phyloP scores from a whole-genome alignment of 371 early-diverging fungal genomes.

The Syncephalastrum racemosum region DNA sequence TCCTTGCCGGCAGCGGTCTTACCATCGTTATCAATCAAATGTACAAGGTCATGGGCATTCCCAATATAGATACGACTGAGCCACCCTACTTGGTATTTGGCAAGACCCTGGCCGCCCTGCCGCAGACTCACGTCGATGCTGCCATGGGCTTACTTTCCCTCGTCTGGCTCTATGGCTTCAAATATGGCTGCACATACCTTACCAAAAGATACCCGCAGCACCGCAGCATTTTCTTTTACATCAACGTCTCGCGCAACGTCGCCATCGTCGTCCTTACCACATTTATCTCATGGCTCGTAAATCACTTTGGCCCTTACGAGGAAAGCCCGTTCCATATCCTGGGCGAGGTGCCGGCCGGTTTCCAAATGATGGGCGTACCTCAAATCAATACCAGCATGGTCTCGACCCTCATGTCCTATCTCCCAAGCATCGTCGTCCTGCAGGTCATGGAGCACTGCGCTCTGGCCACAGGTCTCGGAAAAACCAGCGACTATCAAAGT shows the following conservation, averaged over 20 bases:
- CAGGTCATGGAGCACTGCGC: slow-evolving; percentile 87
- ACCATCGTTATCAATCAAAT: slow-evolving; percentile 81
- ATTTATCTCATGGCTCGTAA: slow-evolving; percentile 66
- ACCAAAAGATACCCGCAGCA: slow-evolving; percentile 35
- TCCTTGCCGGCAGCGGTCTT: slow-evolving; percentile 74
- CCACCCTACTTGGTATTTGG: slow-evolving; percentile 60
- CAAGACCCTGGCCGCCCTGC: slow-evolving; percentile 49
- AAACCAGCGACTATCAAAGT: slow-evolving; percentile 53
- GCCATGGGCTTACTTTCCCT: slow-evolving; percentile 61
- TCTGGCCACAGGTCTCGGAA: slow-evolving; percentile 78
- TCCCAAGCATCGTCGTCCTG: slow-evolving; percentile 72
- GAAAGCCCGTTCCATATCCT: slow-evolving; percentile 58
- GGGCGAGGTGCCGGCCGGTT: slow-evolving; percentile 71
- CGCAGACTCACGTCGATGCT: slow-evolving; percentile 53
- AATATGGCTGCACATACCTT: slow-evolving; percentile 37
- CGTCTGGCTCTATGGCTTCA: slow-evolving; percentile 43
- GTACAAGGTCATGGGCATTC: slow-evolving; percentile 72
- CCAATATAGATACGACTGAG: slow-evolving; percentile 61
- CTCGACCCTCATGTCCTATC: slow-evolving; percentile 43
- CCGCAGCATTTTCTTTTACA: slow-evolving; percentile 39
- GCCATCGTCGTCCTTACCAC: slow-evolving; percentile 79
- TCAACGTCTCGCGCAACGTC: slow-evolving; percentile 66
- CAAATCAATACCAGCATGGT: slow-evolving; percentile 39
- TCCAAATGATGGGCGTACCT: slow-evolving; percentile 61
- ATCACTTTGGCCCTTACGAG: slow-evolving; percentile 35